A percentile compares a stretch with the other conserved stretches of the same genome.
These are phyloP conservation scores for Aaosphaeria arxii DNA, from an alignment of 2,329 filamentous ascomycete genomes.

Conservation along the genomic window DNA sequence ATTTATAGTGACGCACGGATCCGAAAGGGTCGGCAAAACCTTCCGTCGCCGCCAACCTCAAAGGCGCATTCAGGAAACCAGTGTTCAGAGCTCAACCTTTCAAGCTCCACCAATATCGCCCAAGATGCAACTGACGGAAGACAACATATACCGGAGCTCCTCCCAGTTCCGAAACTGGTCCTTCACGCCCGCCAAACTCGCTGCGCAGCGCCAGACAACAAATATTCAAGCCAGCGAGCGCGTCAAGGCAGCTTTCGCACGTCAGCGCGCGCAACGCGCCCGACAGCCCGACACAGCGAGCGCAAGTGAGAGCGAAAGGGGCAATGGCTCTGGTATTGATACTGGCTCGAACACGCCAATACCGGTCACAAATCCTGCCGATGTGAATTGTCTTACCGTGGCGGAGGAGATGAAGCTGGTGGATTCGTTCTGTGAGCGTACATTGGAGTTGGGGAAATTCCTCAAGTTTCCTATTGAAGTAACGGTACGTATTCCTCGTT, in stretches of 20 bases:
- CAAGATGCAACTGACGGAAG: slow-evolving; percentile 66
- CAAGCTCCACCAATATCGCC: neutral
- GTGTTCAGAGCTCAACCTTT: neutral
- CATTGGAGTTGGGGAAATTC: slow-evolving; percentile 55
- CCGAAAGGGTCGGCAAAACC: too few relatives aligned
- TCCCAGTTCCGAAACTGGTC: slow-evolving; percentile 94
- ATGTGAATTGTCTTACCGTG: slow-evolving; percentile 76
- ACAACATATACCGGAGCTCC: slow-evolving; percentile 84
- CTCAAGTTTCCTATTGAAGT: slow-evolving; percentile 61
- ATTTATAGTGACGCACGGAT: too few relatives aligned
- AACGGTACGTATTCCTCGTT: slow-evolving; percentile 47
- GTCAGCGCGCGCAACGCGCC: slow-evolving; percentile 40
- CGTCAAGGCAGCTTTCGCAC: slow-evolving; percentile 56
- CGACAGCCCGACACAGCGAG: slow-evolving; percentile 26
- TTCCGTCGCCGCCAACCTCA: too few relatives aligned
- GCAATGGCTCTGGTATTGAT: slow-evolving; percentile 21
- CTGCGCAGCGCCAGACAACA: slow-evolving; percentile 70
- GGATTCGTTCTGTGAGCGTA: slow-evolving; percentile 69
- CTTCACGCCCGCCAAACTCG: slow-evolving; percentile 72
- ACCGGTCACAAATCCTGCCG: slow-evolving; percentile 35
- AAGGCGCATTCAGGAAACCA: too few relatives aligned
- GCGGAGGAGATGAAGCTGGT: slow-evolving; percentile 82
- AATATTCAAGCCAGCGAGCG: slow-evolving; percentile 75
- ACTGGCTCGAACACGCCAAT: slow-evolving; percentile 30
- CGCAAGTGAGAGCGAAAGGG: slow-evolving; percentile 24